These are phyloP conservation scores for Colletotrichum neosansevieriae DNA, from an alignment of 2,329 filamentous ascomycete species.

Conservation along the genomic window DNA sequence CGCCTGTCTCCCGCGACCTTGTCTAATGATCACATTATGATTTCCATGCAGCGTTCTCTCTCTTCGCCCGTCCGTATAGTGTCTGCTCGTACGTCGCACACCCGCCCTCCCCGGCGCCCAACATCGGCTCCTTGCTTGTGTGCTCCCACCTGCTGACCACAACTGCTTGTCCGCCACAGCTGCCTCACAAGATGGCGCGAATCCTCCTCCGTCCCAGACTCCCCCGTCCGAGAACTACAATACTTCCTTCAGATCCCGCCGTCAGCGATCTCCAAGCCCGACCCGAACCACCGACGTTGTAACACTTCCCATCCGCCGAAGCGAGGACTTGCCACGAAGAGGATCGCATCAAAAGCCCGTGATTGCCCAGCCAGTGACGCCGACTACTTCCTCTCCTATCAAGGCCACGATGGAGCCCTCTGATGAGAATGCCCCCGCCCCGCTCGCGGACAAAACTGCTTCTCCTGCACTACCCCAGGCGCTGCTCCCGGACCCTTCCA, in stretches of 20 bases:
- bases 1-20: slow-evolving; percentile 46
- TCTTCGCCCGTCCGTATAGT: slow-evolving; percentile 72
- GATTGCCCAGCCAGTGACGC: slow-evolving; percentile 58
- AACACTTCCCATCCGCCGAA: slow-evolving; percentile 56
- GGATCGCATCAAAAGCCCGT: slow-evolving; percentile 60
- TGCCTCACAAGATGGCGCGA: slow-evolving; percentile 63
- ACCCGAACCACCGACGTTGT: slow-evolving; percentile 60
- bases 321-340: slow-evolving; percentile 57
- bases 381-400: slow-evolving; percentile 44
- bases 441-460: slow-evolving; percentile 56
- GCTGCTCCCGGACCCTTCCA: slow-evolving; percentile 73
- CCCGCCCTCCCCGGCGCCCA: slow-evolving; percentile 26
- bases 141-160: slow-evolving; percentile 37
- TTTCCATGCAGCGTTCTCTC: slow-evolving; percentile 72
- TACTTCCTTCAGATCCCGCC: slow-evolving; percentile 65
- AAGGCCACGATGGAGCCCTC: slow-evolving; percentile 42
- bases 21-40: slow-evolving; percentile 63
- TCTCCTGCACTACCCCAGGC: slow-evolving; percentile 57
- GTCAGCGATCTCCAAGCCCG: slow-evolving; percentile 67
- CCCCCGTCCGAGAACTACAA: slow-evolving; percentile 64
- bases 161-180: slow-evolving; percentile 52
- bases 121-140: slow-evolving; percentile 6
- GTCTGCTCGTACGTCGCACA: slow-evolving; percentile 68
- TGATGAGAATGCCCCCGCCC: slow-evolving; percentile 46
- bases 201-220: slow-evolving; percentile 47